Base-by-base conservation (phyloP, 2,329 filamentous ascomycete genomes). In the Madurella mycetomatis region DNA sequence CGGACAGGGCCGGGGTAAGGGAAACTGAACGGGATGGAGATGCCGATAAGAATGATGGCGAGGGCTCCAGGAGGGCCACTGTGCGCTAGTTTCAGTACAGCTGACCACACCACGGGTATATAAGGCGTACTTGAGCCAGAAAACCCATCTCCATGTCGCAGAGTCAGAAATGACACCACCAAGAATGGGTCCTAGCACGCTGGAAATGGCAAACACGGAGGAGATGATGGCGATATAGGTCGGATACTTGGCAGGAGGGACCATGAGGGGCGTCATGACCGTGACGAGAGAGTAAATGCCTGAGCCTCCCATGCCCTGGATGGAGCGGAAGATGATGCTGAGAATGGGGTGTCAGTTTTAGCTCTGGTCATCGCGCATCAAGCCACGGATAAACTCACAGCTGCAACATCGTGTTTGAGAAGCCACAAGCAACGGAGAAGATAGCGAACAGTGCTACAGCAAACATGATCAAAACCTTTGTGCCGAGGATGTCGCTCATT, bases 271-370 rank as follows among this genome's bases (percentile, higher is more conserved):
- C 30, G 65, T 63, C 19, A 73, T 69, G 19, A 71, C 65, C 4
- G 64, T 69, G 12, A 70, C 69, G 40, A 79, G 66, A 4, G 73
- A 70, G 56, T 75, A 76, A n/a, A 77, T 72, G 0, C 73, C 76
- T 1, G 74, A 76, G 9, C 70, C 75, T 8, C 76, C 75, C 1
- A 78, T 66, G 9, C 76, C 76, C 61, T 78, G 75, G 18, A 74
- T 64, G 1, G 70, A 66, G 8, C 60, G 71, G 18, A 72, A 60
- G 17, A 59, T 54, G 18, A 60, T 61, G 13, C 53, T 57, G 54
- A 15, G n/a, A 16, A 39, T 1, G 17, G 25, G 37, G 5, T 30
- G 30, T 42, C n/a, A 25, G 13, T n/a, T 39, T 30, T 40, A 8
- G 19, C 3, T 30, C 7, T 9, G 13, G 12, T 30, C 47, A 25